Base-by-base conservation (phyloP, 176 grass and related monocot genomes). In the Lolium multiflorum region DNA sequence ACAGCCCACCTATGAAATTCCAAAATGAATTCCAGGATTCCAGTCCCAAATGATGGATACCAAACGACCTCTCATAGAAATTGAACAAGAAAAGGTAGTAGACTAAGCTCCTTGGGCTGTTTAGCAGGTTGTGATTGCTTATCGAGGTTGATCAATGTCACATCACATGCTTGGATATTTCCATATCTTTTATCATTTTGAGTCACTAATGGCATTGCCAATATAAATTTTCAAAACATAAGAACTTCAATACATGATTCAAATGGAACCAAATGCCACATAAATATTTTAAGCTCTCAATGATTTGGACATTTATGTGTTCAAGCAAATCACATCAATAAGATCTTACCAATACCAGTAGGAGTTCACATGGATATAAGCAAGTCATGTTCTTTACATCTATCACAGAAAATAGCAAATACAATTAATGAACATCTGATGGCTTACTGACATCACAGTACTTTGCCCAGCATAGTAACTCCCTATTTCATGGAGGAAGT, bases 401-500 rank as follows among this genome's bases (percentile, higher is more conserved):
- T 37, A 71, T 78, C 64, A 31, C 31, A 86, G 17, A 61, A 39
- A 17, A 72, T 71, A 76, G 18, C 28, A 65, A 78, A 43, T 83
- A 75, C 31, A 52, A 15, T 86, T 44, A 52, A 15, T 86, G 61
- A 65, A 59, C 75, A 31, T 71, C 14, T 52, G 15, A 50, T 52
- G 12, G 10, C 69, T 79, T 74, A 14, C 89, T 91, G 67, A 87
- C 59, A 17, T 83, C 14, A 74, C 3, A 12, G 65, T 80, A 38
- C 24, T 80, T 80, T 57, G 52, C 70, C 21, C 88, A 98, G 93
- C 81, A 85, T 92, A 83, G 78, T 98, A 82, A 98, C 93, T 76
- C 96, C 96, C 44, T 98, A 98, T 81, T 98, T 93, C 81, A 89
- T 89, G 83, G 96, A 98, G 88, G 96, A 92, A 88, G 89, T 98